Base-by-base conservation (phyloP, 2,329 filamentous ascomycete genomes). In the Helotiales sp. region DNA sequence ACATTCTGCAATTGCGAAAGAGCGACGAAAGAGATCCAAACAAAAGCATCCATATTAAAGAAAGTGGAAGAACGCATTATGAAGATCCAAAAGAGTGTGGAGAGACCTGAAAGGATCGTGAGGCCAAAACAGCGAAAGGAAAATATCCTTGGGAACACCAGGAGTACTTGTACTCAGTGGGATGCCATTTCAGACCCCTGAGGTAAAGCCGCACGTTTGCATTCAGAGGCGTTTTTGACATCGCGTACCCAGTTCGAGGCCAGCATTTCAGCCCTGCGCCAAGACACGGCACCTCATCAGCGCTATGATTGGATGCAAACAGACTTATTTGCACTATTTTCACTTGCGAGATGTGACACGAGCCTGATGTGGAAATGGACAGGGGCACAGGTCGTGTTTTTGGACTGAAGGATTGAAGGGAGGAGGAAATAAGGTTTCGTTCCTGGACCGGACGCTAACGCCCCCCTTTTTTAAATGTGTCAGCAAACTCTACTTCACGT, bases 221-320 rank as follows among this genome's bases (percentile, higher is more conserved):
- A 24, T 66, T 45, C 28, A 24, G 45, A 62, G 37, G 54, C 52
- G 50, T 54, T 57, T 30, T 58, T 45, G 28, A 37, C 17, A 32
- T 52, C 59, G 30, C 13, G 3, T 17, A 24, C 11, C 54, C 20
- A 24, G 22, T 40, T 37, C 32, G n/a, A 32, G 50, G 32, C 61
- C 15, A 54, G 7, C 17, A 43, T 24, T 40, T 66, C 64, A 66
- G 59, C 64, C 64, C 58, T 66, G 59, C 52, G 64, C 64, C 64
- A 66, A 66, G 64, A 37, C 10, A 37, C 20, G 54, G 54, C 54
- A 24, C 40, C 10, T 22, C 20, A 40, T 37, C 32, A 40, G 11
- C 10, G 11, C 30, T 37, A 4, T 57, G 30, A 40, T 57, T 57
- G 30, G 54, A 57, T 57, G 11, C 32, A 57, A 26, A 26, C 15